Base-by-base conservation (phyloP, 371 early-diverging fungal genomes). In the Apophysomyces variabilis region DNA sequence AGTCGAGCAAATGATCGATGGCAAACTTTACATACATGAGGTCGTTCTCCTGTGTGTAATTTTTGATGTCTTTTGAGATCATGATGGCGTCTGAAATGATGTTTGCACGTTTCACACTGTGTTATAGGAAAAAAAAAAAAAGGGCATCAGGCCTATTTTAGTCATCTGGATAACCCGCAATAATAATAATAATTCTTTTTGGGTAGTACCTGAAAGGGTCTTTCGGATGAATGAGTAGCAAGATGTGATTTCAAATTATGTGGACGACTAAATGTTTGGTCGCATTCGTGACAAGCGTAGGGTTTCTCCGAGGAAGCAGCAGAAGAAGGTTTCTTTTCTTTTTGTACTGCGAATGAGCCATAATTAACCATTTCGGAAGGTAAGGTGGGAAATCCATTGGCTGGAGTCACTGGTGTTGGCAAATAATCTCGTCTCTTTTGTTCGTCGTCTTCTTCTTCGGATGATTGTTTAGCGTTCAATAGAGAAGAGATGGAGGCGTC, bases 21-120 rank as follows among this genome's bases (percentile, higher is more conserved):
- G 61, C 78, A 80, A 41, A 62, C 66, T 54, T 66, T 66, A 56
- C 78, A 80, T 14, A 72, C 69, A 63, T 89, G 87, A 0, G 93
- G 92, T 62, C 88, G 80, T 66, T 90, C 91, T 5, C 93, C 93
- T 5, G 92, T 90, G 65, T 93, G 93, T 36, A 90, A 67, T 57
- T 89, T 85, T 79, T 87, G 85, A 70, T 92, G 92, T 37, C 92
- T 83, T 76, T 91, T 91, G 57, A 92, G 70, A 68, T 92, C 92
- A 73, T 92, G 92, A 46, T 89, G 89, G 7, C 92, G 82, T 44
- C 90, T 82, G 72, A 92, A 92, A 56, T 75, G 78, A 58, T 80
- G 71, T 38, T 75, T 75, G 60, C 87, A 86, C 21, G 79, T 76
- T 67, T 82, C 70, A 43, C 73, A 74, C 77, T 75, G 66, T 58